Percentiles rank a stretch among this genome's conserved stretches.
Evolutionary conservation across 1,284 basidiomycete genomes (phyloP).

Genomic region (Apiotrichum domesticum): DNA sequence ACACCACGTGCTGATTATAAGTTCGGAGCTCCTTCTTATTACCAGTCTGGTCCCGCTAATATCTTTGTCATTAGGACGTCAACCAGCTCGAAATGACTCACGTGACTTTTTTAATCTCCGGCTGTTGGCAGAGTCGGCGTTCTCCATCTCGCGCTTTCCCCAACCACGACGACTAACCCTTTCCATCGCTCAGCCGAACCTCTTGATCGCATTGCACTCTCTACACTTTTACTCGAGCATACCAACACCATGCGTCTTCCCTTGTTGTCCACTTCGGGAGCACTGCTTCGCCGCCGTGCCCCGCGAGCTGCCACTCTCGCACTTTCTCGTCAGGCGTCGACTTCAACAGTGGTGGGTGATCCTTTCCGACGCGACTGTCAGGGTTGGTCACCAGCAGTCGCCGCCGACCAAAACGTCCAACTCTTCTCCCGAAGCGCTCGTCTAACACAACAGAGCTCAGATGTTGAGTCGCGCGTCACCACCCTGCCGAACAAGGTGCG

Average conservation of each 20-base stretch:
- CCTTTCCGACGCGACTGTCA: too few relatives aligned
- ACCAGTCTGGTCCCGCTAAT: too few relatives aligned
- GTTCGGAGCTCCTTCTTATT: too few relatives aligned
- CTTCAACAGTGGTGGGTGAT: not conserved
- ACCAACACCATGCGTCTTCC: slow-evolving; percentile 8
- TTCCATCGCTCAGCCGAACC: not conserved
- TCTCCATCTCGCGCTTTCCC: not conserved
- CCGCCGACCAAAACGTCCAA: too few relatives aligned
- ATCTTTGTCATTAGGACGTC: too few relatives aligned
- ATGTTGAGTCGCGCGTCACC: slow-evolving; percentile 51
- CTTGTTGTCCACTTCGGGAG: slow-evolving; percentile 6
- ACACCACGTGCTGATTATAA: too few relatives aligned
- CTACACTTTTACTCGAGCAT: not conserved
- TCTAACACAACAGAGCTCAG: too few relatives aligned
- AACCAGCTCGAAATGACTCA: too few relatives aligned
- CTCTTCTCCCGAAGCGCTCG: too few relatives aligned
- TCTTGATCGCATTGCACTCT: not conserved
- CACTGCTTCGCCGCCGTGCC: slow-evolving; percentile 2
- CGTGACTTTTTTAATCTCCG: too few relatives aligned
- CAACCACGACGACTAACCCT: not conserved
- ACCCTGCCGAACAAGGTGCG: slow-evolving; percentile 86
- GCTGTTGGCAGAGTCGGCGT: not conserved
- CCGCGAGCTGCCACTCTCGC: not conserved
- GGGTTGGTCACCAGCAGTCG: too few relatives aligned
- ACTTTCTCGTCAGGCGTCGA: slow-evolving; percentile 5